These are phyloP conservation scores for Termitomyces heimii DNA, from an alignment of 768 basidiomycete species.

Conservation along the genomic window DNA sequence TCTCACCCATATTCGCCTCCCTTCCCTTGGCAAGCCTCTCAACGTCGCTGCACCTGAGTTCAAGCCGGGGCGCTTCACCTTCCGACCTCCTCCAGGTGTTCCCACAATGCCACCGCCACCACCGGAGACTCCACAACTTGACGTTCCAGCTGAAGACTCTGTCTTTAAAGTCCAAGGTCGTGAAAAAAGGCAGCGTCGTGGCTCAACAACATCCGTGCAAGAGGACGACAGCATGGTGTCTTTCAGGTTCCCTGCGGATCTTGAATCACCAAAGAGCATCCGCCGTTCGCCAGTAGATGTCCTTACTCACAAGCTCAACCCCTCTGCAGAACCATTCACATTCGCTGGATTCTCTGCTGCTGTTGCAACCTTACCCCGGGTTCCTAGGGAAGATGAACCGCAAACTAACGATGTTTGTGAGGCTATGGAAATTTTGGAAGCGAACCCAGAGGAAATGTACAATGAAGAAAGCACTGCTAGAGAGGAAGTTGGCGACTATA, in stretches of 20 bases:
- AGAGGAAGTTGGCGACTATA: conserved; percentile 19
- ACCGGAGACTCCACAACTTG: conserved; percentile 21
- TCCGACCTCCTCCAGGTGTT: conserved; percentile 63
- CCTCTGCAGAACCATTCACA: conserved; percentile 54
- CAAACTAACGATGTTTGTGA: not conserved
- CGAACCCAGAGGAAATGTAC: conserved; percentile 17
- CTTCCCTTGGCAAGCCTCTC: conserved; percentile 60
- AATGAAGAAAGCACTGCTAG: conserved; percentile 31
- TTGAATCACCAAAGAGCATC: conserved; percentile 43
- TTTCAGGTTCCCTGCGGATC: conserved; percentile 66
- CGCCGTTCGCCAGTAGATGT: conserved; percentile 29
- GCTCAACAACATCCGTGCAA: conserved; percentile 35
- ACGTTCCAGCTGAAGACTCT: conserved; percentile 29
- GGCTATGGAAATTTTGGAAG: conserved; percentile 8
- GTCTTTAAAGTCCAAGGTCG: conserved; percentile 60
- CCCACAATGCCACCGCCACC: conserved; percentile 45
- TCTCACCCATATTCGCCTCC: conserved; percentile 34
- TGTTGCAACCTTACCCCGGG: conserved; percentile 26
- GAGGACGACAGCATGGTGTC: conserved; percentile 66
- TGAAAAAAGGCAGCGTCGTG: conserved; percentile 71
- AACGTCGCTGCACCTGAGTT: conserved; percentile 80
- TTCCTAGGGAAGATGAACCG: conserved; percentile 16
- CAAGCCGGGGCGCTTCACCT: conserved; percentile 72
- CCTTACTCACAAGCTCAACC: conserved; percentile 28
- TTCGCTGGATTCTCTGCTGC: conserved; percentile 57